Base-by-base conservation (phyloP, 2,329 filamentous ascomycete species). In the Sclerotinia spermophila region DNA sequence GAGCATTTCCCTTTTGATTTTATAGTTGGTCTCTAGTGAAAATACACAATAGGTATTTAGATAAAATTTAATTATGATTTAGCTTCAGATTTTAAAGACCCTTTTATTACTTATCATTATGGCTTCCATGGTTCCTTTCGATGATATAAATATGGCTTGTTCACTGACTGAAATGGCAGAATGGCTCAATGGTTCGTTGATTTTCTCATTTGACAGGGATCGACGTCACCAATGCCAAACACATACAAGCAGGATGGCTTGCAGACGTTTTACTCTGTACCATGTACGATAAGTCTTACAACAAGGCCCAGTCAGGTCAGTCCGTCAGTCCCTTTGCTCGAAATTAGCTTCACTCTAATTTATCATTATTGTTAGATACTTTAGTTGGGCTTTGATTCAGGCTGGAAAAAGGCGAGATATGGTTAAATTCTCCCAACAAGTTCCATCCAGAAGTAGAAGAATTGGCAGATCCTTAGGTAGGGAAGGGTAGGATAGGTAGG, bases 161-260 rank as follows among this genome's bases (percentile, higher is more conserved):
- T 38, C 24, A 24, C 13, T 13, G 33, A 15, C 24, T 3, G n/a
- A 15, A 15, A n/a, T 27, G 48, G n/a, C 27, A 30, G 33, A 51
- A 35, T 15, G 21, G 11, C 38, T 58, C 55, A 58, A 59, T 40
- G 33, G 33, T n/a, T 58, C 55, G 55, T 60, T 19, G 35, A 59
- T 60, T 40, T 60, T 60, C 56, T 38, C 58, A 27, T 42, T 30
- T n/a, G 48, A 66, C 68, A 58, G 38, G 68, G 68, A 65, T 69
- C 48, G 59, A 69, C 59, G 68, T 69, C 67, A 69, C 58, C 56
- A 30, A 35, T 24, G 30, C 53, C 45, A 33, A 48, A 48, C n/a
- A 42, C 53, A 35, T 17, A 21, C 33, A 30, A 56, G 24, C 40
- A 56, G 21, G 24, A 61, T 44, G 40, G 59, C n/a, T 61, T 61